Conservation (phyloP, 2,329 filamentous ascomycete genomes). For the Diaporthe destruens region DNA sequence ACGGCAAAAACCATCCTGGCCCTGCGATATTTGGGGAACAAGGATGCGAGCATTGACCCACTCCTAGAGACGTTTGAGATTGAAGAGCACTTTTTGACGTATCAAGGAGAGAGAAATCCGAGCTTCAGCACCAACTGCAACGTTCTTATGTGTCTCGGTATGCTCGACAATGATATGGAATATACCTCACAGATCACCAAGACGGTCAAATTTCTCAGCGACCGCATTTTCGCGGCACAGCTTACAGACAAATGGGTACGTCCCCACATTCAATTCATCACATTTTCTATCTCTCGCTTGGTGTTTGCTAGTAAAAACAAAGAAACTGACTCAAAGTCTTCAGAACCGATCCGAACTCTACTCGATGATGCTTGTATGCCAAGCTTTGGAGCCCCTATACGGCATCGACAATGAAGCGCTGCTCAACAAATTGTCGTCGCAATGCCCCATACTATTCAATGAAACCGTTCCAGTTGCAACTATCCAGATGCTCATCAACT, state of each 20-base stretch:
- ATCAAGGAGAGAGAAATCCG: not conserved
- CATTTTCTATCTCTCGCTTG: no score
- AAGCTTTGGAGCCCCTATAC: not conserved
- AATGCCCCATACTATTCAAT: not conserved
- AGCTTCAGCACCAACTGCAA: slow-evolving; percentile 9
- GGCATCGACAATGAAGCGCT: not conserved
- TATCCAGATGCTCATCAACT: not conserved
- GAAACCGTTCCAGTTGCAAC: slow-evolving; percentile 3
- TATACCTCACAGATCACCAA: not conserved
- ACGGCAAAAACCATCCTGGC: not conserved
- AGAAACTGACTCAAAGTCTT: not conserved
- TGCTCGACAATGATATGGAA: not conserved
- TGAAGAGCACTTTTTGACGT: not conserved
- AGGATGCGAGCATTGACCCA: not conserved
- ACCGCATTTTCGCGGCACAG: not conserved
- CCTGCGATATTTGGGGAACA: not conserved
- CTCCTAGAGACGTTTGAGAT: not conserved
- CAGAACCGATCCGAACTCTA: not conserved
- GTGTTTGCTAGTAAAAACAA: not conserved
- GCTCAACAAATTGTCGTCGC: not conserved
- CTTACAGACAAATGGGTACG: slow-evolving; percentile 6
- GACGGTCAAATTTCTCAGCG: not conserved
- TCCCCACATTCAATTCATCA: not conserved
- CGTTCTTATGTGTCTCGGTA: not conserved
- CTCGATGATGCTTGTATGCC: not conserved